These are phyloP conservation scores for Dryas alaskensis DNA, from an alignment of 306 rosid genomes.

Conservation along the genomic window DNA sequence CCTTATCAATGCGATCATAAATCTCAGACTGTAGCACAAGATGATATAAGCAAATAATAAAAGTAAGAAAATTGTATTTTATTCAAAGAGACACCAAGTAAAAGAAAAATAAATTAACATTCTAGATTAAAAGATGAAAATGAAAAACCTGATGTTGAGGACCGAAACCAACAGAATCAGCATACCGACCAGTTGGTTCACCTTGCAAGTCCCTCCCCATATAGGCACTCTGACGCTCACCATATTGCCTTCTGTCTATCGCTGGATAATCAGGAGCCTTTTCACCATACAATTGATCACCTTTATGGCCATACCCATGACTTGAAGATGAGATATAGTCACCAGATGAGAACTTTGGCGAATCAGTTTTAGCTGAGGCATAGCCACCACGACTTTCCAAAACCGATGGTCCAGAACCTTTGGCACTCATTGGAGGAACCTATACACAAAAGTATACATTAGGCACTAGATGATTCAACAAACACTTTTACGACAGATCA, in stretches of 20 bases:
- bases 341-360: constrained; percentile 75
- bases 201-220: constrained; percentile 71
- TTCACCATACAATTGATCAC: constrained; percentile 74
- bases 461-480: background rate
- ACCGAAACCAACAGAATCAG: constrained; percentile 69
- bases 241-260: constrained; percentile 80
- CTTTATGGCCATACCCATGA: constrained; percentile 77
- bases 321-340: constrained; percentile 77
- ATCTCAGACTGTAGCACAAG: constrained; percentile 56
- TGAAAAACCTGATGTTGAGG: constrained; percentile 76
- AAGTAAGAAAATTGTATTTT: background rate
- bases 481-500: background rate
- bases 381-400: constrained; percentile 80
- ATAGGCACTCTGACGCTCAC: constrained; percentile 74
- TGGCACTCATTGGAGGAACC: constrained; percentile 61
- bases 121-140: constrained; percentile 9
- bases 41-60: constrained; percentile 17
- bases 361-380: constrained; percentile 60
- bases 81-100: constrained; percentile 1
- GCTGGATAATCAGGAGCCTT: constrained; percentile 77
- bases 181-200: constrained; percentile 68
- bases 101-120: background rate
- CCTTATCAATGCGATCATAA: constrained; percentile 87
- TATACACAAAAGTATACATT: constrained; percentile 16
- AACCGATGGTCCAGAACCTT: constrained; percentile 65